A percentile compares a stretch with the other conserved stretches of the same genome.
These are phyloP conservation scores for Lodderomyces parapsilosis DNA, from an alignment of 1,139 yeast genomes.

Conservation along the genomic window DNA sequence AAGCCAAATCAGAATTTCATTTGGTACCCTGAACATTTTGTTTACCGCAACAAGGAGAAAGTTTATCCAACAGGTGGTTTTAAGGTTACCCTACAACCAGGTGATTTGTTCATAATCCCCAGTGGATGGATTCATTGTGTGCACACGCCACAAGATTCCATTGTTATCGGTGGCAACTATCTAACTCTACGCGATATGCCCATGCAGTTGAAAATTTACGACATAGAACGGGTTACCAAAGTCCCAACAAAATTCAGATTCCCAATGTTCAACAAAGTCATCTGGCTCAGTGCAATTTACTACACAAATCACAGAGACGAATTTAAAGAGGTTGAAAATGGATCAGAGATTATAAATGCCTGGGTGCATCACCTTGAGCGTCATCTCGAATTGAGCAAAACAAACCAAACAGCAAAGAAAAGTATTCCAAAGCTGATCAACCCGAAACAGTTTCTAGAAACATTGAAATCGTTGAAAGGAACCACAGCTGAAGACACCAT, in stretches of 20 bases:
- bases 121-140: conserved; percentile 96
- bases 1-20: conserved; percentile 59
- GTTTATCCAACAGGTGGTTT: conserved; percentile 48
- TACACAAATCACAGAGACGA: conserved; percentile 28
- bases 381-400: conserved; percentile 30
- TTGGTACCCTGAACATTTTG: conserved; percentile 62
- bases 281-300: conserved; percentile 63
- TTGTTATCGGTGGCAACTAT: conserved; percentile 87
- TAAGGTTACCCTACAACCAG: conserved; percentile 60
- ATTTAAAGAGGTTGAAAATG: conserved; percentile 15
- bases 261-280: conserved; percentile 69
- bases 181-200: conserved; percentile 62
- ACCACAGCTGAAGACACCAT: conserved; percentile 2
- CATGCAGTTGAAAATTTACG: conserved; percentile 60
- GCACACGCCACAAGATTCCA: conserved; percentile 74
- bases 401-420: conserved; percentile 26
- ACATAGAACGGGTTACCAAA: conserved; percentile 63
- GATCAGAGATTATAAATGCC: conserved; percentile 6
- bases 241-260: conserved; percentile 78
- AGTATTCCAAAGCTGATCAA: conserved; percentile 26
- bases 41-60: conserved; percentile 23
- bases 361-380: conserved; percentile 21
- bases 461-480: conserved; percentile 21
- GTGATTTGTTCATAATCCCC: conserved; percentile 81
- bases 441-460: conserved; percentile 17